Evolutionary conservation across 352 stramenopile genomes (phyloP).

Genomic region (Globisporangium acanthophoron): DNA sequence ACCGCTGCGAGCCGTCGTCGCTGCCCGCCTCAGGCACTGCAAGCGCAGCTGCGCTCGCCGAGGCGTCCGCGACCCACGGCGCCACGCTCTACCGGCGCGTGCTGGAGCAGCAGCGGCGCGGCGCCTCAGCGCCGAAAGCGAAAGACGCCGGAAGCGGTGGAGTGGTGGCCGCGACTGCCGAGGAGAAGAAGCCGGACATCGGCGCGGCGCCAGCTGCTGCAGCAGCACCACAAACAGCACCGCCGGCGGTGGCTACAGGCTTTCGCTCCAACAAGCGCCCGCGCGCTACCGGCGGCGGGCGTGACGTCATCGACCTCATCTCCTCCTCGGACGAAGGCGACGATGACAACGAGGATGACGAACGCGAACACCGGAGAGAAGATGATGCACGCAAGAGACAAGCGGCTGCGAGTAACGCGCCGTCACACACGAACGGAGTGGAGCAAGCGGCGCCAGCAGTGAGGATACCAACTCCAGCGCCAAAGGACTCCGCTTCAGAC

Average conservation of each 20-base stretch:
- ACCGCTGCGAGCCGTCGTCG: conserved; percentile 7
- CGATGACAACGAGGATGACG: not conserved
- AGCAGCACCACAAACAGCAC: not conserved
- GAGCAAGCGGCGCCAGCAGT: not conserved
- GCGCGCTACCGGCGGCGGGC: not conserved
- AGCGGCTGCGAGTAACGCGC: too few species aligned
- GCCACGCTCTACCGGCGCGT: not conserved
- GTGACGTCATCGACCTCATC: conserved; percentile 30
- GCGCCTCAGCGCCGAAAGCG: not conserved
- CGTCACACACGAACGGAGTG: not conserved
- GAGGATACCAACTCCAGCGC: not conserved
- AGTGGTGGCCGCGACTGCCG: too few species aligned
- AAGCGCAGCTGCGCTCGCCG: not conserved
- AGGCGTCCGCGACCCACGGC: not conserved
- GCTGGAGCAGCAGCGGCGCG: conserved; percentile 4
- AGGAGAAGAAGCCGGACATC: not conserved
- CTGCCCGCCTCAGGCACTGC: not conserved
- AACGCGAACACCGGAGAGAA: not conserved
- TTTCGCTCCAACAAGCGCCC: not conserved
- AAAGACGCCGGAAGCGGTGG: not conserved
- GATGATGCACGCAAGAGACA: not conserved
- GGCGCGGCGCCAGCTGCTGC: not conserved
- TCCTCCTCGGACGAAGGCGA: conserved; percentile 26
- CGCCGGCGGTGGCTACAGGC: not conserved
- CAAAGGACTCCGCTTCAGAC: not conserved